Evolutionary conservation across 257 asterid species (phyloP).

Genomic region (Primulina eburnea): DNA sequence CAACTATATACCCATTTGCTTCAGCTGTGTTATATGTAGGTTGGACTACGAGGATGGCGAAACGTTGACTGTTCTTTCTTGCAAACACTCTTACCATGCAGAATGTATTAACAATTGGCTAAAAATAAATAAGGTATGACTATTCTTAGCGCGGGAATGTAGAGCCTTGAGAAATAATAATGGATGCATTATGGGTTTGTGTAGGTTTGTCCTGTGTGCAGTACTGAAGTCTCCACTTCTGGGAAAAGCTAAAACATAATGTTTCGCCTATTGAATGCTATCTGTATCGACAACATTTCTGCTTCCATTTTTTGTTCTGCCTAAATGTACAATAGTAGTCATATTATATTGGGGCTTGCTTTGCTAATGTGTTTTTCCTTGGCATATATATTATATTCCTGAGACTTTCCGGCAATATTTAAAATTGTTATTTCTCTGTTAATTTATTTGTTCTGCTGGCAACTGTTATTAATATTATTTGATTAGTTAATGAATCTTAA

Average conservation of each 20-base stretch:
- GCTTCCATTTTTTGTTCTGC: neutral
- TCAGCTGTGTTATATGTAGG: conserved; percentile 91
- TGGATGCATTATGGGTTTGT: conserved; percentile 21
- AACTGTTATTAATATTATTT: too few relatives aligned
- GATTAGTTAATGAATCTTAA: too few relatives aligned
- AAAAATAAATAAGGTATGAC: conserved; percentile 72
- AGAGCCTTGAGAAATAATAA: neutral
- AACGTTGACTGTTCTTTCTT: conserved; percentile 66
- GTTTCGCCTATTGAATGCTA: neutral
- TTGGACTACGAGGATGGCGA: conserved; percentile 90
- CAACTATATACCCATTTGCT: conserved; percentile 24
- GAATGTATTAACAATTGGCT: conserved; percentile 89
- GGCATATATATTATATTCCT: neutral
- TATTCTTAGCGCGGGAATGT: neutral
- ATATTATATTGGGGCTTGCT: neutral
- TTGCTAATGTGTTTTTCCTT: too few relatives aligned
- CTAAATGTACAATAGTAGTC: neutral
- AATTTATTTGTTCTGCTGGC: neutral
- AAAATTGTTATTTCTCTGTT: neutral
- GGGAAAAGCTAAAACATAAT: conserved; percentile 50
- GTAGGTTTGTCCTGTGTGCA: conserved; percentile 96
- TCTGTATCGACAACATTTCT: neutral
- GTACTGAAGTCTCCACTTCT: conserved; percentile 69
- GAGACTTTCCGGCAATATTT: neutral
- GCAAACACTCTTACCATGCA: conserved; percentile 82